Evolutionary conservation across 805 yeast species (phyloP).

Genomic region (Metschnikowia lachancei): DNA sequence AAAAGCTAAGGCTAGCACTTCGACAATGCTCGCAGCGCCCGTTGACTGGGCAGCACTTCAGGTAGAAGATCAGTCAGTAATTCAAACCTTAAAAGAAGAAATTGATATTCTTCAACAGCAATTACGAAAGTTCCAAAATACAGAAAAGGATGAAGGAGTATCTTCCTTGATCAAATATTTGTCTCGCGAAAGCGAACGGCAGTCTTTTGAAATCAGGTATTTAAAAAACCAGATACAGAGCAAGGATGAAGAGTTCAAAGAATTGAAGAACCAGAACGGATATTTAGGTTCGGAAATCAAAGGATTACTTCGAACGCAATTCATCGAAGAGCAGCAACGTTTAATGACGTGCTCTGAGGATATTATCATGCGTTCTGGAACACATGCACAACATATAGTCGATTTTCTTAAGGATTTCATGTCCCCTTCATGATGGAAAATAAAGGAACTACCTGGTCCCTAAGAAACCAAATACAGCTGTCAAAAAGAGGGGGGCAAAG

Average conservation of each 20-base stretch:
- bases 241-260: constrained; percentile 22
- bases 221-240: constrained; percentile 24
- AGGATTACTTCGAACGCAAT: constrained; percentile 3
- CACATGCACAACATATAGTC: constrained; percentile 3
- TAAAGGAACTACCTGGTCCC: neutral
- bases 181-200: constrained; percentile 30
- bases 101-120: constrained; percentile 28
- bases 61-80: constrained; percentile 25
- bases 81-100: constrained; percentile 31
- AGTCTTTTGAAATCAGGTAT: constrained; percentile 36
- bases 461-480: neutral
- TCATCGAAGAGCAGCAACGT: constrained; percentile 7
- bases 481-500: no score
- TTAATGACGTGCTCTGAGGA: constrained; percentile 8
- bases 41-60: constrained; percentile 34
- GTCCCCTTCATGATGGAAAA: neutral
- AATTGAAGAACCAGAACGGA: constrained; percentile 23
- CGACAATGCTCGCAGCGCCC: constrained; percentile 28
- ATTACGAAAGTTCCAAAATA: constrained; percentile 13
- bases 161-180: constrained; percentile 30
- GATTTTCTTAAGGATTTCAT: constrained; percentile 1
- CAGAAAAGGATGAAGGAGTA: constrained; percentile 18
- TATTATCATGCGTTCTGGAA: constrained; percentile 5
- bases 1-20: constrained; percentile 46
- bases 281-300: constrained; percentile 12